Conservation (phyloP, 139 green algal genomes). For the Tetraselmis chui region DNA sequence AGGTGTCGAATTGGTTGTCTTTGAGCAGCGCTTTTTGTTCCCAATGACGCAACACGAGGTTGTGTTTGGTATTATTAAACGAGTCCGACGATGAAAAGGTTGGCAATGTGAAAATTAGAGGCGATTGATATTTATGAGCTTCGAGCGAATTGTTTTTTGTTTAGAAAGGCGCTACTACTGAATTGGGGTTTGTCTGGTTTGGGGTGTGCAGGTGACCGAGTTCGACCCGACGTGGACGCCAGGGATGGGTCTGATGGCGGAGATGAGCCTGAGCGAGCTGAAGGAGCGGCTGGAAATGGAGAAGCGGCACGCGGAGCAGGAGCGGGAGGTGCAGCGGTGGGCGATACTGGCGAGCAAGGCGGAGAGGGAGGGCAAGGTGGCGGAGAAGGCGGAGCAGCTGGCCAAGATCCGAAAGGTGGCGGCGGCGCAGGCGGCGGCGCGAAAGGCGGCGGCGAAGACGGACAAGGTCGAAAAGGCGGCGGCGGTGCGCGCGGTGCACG, state of each 20-base stretch:
- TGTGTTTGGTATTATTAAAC: too few species aligned
- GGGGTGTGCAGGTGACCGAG: constrained; percentile 15
- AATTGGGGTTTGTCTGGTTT: not conserved
- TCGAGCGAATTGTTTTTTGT: too few species aligned
- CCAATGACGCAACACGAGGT: too few species aligned
- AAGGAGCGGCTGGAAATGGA: constrained; percentile 35
- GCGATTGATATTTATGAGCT: too few species aligned
- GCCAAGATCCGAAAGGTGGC: constrained; percentile 39
- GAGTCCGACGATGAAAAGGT: too few species aligned
- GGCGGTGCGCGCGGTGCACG: constrained; percentile 14
- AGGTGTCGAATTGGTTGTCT: too few species aligned
- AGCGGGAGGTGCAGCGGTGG: constrained; percentile 21
- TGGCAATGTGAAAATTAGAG: too few species aligned
- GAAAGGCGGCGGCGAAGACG: constrained; percentile 10
- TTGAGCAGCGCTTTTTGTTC: too few species aligned
- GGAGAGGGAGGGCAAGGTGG: constrained; percentile 37
- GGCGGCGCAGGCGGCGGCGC: constrained; percentile 10
- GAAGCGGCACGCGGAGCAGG: constrained; percentile 44
- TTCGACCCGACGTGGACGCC: constrained; percentile 45
- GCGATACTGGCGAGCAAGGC: constrained; percentile 38
- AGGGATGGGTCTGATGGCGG: constrained; percentile 25
- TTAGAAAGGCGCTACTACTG: not conserved
- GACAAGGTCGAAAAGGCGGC: constrained; percentile 5
- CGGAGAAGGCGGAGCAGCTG: constrained; percentile 29
- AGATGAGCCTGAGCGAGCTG: constrained; percentile 66